Evolutionary conservation across 139 green algal genomes (phyloP).

Genomic region (Chlorella sp.): DNA sequence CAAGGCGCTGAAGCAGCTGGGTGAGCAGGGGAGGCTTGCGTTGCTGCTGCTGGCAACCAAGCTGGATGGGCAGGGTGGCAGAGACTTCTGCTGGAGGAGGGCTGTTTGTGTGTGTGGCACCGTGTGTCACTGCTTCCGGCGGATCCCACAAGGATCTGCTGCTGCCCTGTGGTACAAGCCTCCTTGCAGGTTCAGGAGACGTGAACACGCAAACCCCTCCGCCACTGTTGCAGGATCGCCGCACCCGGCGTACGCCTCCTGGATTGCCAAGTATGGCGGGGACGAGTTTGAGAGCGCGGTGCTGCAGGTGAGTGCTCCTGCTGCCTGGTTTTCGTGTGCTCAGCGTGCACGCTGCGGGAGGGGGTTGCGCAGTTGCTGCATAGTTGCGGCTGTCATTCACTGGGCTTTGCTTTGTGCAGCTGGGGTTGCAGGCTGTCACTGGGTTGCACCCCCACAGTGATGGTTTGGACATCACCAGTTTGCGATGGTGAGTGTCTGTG

Average conservation of each 20-base stretch:
- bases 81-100: no score
- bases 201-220: background rate
- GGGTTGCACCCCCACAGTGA: background rate
- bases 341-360: background rate
- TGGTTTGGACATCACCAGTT: background rate
- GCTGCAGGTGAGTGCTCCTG: background rate
- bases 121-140: no score
- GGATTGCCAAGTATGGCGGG: constrained; percentile 38
- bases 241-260: constrained; percentile 23
- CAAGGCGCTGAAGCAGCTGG: constrained; percentile 8
- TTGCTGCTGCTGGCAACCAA: no score
- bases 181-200: background rate
- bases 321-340: background rate
- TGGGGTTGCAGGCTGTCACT: background rate
- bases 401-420: background rate
- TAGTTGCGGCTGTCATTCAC: background rate
- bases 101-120: no score
- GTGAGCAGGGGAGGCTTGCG: background rate
- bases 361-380: background rate
- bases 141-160: no score
- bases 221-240: constrained; percentile 34
- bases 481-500: background rate
- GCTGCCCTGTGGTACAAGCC: no score
- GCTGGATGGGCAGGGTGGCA: no score
- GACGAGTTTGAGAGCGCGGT: constrained; percentile 34